These are phyloP conservation scores for Populus pruinosa DNA, from an alignment of 345 rosid genomes.

Conservation along the genomic window DNA sequence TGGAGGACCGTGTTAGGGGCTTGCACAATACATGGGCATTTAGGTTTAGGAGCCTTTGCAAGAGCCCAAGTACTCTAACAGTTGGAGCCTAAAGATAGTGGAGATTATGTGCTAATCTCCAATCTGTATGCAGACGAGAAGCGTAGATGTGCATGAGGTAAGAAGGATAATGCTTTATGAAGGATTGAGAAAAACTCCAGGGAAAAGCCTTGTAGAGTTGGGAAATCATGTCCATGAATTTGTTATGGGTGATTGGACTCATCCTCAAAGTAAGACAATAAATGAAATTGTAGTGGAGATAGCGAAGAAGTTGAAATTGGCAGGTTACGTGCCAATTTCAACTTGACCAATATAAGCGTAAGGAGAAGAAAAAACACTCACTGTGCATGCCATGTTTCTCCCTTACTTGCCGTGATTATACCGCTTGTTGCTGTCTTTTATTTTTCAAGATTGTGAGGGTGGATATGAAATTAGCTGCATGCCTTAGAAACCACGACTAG, in stretches of 20 bases:
- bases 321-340: slow-evolving; percentile 52
- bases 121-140: slow-evolving; percentile 74
- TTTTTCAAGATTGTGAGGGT: too few relatives aligned
- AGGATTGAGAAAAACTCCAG: slow-evolving; percentile 67
- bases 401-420: too few relatives aligned
- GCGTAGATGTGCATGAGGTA: slow-evolving; percentile 61
- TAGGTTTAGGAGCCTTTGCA: slow-evolving; percentile 57
- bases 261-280: slow-evolving; percentile 52
- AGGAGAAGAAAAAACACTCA: too few relatives aligned
- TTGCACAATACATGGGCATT: slow-evolving; percentile 58
- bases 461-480: too few relatives aligned
- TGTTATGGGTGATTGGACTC: slow-evolving; percentile 60
- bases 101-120: slow-evolving; percentile 78
- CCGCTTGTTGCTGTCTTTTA: too few relatives aligned
- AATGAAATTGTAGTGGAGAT: slow-evolving; percentile 58
- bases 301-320: slow-evolving; percentile 44
- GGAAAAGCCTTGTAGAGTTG: slow-evolving; percentile 71
- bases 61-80: slow-evolving; percentile 38
- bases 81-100: slow-evolving; percentile 70
- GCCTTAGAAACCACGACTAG: too few relatives aligned
- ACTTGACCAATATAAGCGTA: too few relatives aligned
- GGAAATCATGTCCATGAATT: slow-evolving; percentile 65
- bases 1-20: slow-evolving; percentile 83
- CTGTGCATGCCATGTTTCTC: too few relatives aligned
- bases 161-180: slow-evolving; percentile 54